Percentiles rank a stretch among this genome's conserved stretches.
These are phyloP conservation scores for Silybum marianum DNA, from an alignment of 129 eudicot species.

Conservation along the genomic window DNA sequence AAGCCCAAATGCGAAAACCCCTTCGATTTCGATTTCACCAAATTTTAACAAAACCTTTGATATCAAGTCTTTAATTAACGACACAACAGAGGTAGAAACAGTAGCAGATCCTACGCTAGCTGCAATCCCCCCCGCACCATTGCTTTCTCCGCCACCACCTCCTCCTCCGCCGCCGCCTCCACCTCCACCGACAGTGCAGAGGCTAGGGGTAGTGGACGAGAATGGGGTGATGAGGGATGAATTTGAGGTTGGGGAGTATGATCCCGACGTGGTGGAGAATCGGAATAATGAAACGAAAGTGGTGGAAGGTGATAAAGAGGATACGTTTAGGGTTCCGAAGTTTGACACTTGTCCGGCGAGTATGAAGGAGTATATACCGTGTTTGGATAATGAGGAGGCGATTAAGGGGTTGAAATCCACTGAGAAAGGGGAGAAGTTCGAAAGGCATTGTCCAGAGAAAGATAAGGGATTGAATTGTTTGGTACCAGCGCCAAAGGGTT, in stretches of 20 bases:
- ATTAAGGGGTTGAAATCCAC: slow-evolving; percentile 63
- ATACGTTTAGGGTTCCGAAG: slow-evolving; percentile 53
- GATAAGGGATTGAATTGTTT: slow-evolving; percentile 71
- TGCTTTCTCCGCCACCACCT: slow-evolving; percentile 16
- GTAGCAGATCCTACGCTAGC: slow-evolving; percentile 22
- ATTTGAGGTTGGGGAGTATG: slow-evolving; percentile 83
- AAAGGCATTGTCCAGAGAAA: slow-evolving; percentile 85
- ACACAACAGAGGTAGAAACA: slow-evolving; percentile 30
- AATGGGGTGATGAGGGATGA: slow-evolving; percentile 77
- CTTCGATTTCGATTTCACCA: slow-evolving; percentile 57
- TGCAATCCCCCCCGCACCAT: slow-evolving; percentile 17
- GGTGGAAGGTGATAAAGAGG: slow-evolving; percentile 34
- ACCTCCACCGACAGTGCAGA: slow-evolving; percentile 62
- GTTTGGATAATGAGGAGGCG: slow-evolving; percentile 82
- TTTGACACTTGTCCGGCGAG: slow-evolving; percentile 62
- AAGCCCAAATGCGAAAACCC: slow-evolving; percentile 26
- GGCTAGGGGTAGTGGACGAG: slow-evolving; percentile 82
- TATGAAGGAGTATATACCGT: slow-evolving; percentile 92
- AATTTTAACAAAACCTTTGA: slow-evolving; percentile 54
- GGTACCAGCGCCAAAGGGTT: slow-evolving; percentile 84
- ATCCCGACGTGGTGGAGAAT: slow-evolving; percentile 62
- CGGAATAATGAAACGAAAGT: slow-evolving; percentile 47
- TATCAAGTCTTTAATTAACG: slow-evolving; percentile 45
- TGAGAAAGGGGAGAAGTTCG: slow-evolving; percentile 83
- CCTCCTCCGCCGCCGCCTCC: slow-evolving; percentile 44